phyloP scores from a whole-genome alignment of 805 yeast genomes.

The Teunomyces pallodes region DNA sequence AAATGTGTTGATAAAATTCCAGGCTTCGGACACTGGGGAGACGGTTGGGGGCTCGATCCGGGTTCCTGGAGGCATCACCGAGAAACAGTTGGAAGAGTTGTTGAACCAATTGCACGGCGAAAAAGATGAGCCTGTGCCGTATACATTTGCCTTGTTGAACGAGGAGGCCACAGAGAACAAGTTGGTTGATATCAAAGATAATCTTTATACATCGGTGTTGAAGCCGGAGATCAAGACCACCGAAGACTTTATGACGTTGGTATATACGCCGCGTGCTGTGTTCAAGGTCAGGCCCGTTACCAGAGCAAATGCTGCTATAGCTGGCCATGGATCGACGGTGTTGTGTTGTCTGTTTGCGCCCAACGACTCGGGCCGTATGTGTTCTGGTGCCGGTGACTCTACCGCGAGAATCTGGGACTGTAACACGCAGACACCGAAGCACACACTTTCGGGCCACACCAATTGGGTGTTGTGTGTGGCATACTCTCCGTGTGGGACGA shows the following conservation, averaged over 20 bases:
- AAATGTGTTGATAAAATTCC: conserved; percentile 81
- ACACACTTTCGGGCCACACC: conserved; percentile 76
- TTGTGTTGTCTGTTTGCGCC: conserved; percentile 94
- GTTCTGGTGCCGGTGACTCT: conserved; percentile 94
- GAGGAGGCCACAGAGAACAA: conserved; percentile 28
- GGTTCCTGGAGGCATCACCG: conserved; percentile 87
- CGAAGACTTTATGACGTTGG: conserved; percentile 87
- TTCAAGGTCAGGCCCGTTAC: conserved; percentile 92
- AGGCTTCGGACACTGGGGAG: conserved; percentile 92
- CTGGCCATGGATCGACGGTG: conserved; percentile 95
- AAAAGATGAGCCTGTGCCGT: conserved; percentile 84
- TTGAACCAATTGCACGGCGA: conserved; percentile 74
- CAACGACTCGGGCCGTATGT: conserved; percentile 76
- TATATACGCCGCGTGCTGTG: conserved; percentile 92
- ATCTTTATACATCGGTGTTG: conserved; percentile 74
- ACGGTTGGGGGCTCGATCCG: conserved; percentile 78
- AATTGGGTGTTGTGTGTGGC: conserved; percentile 93
- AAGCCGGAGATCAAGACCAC: conserved; percentile 86
- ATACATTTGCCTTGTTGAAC: conserved; percentile 69
- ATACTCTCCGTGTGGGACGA: conserved; percentile 89
- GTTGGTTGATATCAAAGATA: conserved; percentile 71
- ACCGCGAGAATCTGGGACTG: conserved; percentile 98
- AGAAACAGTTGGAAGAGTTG: conserved; percentile 82
- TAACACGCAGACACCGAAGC: conserved; percentile 86
- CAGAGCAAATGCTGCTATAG: conserved; percentile 84